These are phyloP conservation scores for Hyphopichia wangnamkhiaoensis DNA, from an alignment of 1,139 yeast species.

Conservation along the genomic window DNA sequence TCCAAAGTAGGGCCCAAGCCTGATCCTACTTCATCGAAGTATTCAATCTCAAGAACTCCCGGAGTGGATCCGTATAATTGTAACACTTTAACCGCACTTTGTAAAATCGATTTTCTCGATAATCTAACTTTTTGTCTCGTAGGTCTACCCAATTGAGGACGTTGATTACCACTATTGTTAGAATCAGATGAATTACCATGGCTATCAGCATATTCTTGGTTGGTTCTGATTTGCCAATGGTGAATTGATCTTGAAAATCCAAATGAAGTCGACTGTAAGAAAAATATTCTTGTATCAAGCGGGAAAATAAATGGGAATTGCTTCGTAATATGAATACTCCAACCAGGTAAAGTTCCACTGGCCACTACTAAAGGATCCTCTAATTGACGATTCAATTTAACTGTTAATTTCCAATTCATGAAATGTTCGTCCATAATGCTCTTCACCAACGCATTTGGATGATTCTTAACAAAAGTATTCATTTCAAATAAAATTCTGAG, in stretches of 20 bases:
- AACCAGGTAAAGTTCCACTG: constrained; percentile 81
- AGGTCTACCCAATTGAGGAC: constrained; percentile 68
- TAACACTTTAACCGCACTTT: constrained; percentile 80
- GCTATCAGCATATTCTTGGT: constrained; percentile 37
- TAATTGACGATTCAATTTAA: constrained; percentile 81
- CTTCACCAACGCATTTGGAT: constrained; percentile 8
- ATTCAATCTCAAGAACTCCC: constrained; percentile 83
- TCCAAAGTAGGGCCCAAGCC: constrained; percentile 96
- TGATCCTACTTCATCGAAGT: constrained; percentile 90
- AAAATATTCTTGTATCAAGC: constrained; percentile 73
- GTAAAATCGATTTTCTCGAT: constrained; percentile 67
- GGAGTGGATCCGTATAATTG: constrained; percentile 78
- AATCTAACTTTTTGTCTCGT: constrained; percentile 80
- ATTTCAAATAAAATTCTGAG: constrained; percentile 54
- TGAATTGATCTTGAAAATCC: constrained; percentile 86
- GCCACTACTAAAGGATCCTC: constrained; percentile 91
- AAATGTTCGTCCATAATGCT: constrained; percentile 49
- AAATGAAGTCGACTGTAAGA: constrained; percentile 85
- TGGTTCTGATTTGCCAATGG: constrained; percentile 66
- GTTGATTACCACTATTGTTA: constrained; percentile 15
- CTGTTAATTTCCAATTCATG: constrained; percentile 79
- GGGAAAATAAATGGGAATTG: constrained; percentile 85
- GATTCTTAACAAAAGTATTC: constrained; percentile 39
- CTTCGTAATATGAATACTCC: constrained; percentile 76
- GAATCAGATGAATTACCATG: constrained; percentile 10